phyloP scores from a whole-genome alignment of 495 filamentous ascomycete species.

The Parathielavia hyrcaniae region DNA sequence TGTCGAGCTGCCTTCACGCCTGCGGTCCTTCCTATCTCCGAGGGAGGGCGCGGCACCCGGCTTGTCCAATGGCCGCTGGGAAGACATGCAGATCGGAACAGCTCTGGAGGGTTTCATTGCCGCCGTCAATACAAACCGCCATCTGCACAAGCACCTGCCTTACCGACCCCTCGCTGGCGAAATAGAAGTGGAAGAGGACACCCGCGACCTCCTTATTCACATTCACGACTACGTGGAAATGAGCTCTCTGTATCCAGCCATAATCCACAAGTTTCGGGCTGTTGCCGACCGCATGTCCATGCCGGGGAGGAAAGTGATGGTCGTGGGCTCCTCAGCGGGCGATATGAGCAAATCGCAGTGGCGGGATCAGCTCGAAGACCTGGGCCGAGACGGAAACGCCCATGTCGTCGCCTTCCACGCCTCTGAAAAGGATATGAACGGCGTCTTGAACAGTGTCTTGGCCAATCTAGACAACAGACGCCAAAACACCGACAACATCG shows the following conservation, averaged over 20 bases:
- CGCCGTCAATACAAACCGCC: constrained; percentile 27
- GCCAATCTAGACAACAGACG: constrained; percentile 30
- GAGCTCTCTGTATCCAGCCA: constrained; percentile 54
- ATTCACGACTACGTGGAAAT: constrained; percentile 77
- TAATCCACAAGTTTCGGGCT: constrained; percentile 57
- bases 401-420: constrained; percentile 32
- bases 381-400: constrained; percentile 28
- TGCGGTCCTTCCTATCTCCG: constrained; percentile 23
- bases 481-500: constrained; percentile 41
- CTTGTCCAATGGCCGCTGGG: constrained; percentile 35
- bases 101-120: constrained; percentile 37
- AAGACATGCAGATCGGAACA: constrained; percentile 39
- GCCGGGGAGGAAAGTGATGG: constrained; percentile 60
- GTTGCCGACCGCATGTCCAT: constrained; percentile 63
- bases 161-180: background rate
- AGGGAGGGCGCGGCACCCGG: constrained; percentile 3
- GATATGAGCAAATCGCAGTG: constrained; percentile 30
- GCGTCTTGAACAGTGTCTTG: background rate
- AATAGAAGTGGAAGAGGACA: background rate
- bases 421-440: background rate
- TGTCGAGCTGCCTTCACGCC: constrained; percentile 21
- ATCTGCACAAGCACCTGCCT: background rate
- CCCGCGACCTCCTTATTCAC: constrained; percentile 56
- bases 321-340: constrained; percentile 62
- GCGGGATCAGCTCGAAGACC: constrained; percentile 30